Evolutionary conservation across 2,329 filamentous ascomycete genomes (phyloP).

Genomic region (Alternaria viburni): DNA sequence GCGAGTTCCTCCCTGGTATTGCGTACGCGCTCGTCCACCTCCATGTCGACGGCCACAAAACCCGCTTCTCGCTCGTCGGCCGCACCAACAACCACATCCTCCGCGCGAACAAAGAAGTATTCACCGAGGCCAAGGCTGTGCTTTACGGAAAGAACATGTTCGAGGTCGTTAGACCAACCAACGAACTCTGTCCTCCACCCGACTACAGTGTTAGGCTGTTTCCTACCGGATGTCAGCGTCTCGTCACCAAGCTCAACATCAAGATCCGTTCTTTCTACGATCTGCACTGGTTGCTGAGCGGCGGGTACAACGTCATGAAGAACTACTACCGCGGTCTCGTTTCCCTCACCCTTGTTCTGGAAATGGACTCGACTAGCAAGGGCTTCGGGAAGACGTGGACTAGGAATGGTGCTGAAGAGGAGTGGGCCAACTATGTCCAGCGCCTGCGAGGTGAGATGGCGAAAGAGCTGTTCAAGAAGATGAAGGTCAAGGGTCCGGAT

Average conservation of each 20-base stretch:
- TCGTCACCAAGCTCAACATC: constrained; percentile 29
- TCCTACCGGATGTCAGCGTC: constrained; percentile 17
- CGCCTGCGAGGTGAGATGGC: constrained; percentile 20
- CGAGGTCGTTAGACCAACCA: constrained; percentile 29
- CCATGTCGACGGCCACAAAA: constrained; percentile 20
- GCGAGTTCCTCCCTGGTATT: constrained; percentile 32
- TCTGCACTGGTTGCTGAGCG: constrained; percentile 26
- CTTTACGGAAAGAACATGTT: constrained; percentile 52
- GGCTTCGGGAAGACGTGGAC: constrained; percentile 23
- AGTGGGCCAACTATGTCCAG: constrained; percentile 25
- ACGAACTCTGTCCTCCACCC: constrained; percentile 24
- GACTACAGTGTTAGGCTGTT: constrained; percentile 35
- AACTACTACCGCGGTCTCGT: constrained; percentile 29
- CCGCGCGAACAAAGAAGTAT: constrained; percentile 45
- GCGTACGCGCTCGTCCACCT: constrained; percentile 25
- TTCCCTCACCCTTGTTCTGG: constrained; percentile 28
- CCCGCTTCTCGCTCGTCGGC: constrained; percentile 20
- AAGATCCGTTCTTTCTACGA: constrained; percentile 29
- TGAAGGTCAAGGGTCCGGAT: not conserved
- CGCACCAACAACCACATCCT: constrained; percentile 40
- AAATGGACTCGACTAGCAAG: constrained; percentile 19
- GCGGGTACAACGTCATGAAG: constrained; percentile 26
- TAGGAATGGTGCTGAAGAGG: constrained; percentile 14
- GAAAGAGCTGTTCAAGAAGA: constrained; percentile 15
- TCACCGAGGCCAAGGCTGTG: constrained; percentile 49